phyloP scores from a whole-genome alignment of 176 grass and related monocot genomes.

The Panicum miliaceum region DNA sequence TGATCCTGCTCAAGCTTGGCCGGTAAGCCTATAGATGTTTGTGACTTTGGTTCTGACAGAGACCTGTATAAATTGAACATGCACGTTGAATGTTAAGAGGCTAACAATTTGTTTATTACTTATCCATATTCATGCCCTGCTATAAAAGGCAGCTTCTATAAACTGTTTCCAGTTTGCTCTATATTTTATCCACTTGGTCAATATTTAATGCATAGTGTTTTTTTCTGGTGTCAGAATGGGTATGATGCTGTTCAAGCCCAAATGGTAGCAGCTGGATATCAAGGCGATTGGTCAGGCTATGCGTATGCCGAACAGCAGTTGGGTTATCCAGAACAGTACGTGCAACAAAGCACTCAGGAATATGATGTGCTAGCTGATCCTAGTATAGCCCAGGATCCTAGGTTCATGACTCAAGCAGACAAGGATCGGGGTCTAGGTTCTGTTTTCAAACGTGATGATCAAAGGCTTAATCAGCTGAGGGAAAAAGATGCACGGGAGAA shows the following conservation, averaged over 20 bases:
- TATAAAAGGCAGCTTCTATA: not conserved
- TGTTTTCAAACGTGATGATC: conserved; percentile 94
- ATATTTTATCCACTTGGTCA: not conserved
- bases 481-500: conserved; percentile 90
- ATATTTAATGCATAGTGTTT: conserved; percentile 20
- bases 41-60: not conserved
- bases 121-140: not conserved
- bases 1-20: conserved; percentile 78
- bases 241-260: conserved; percentile 90
- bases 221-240: conserved; percentile 60
- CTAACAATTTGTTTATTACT: not conserved
- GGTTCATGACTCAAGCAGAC: conserved; percentile 78
- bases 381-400: conserved; percentile 63
- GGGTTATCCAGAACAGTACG: conserved; percentile 73
- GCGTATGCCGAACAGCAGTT: conserved; percentile 74
- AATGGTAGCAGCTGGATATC: conserved; percentile 80
- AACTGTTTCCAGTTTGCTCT: not conserved
- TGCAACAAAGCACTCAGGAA: conserved; percentile 72
- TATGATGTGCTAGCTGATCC: conserved; percentile 66
- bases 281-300: conserved; percentile 80
- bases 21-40: conserved; percentile 57
- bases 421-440: conserved; percentile 94
- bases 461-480: conserved; percentile 85
- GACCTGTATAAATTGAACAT: conserved; percentile 23
- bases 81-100: conserved; percentile 10